Evolutionary conservation across 495 filamentous ascomycete genomes (phyloP).

Genomic region (Trichoderma virens): DNA sequence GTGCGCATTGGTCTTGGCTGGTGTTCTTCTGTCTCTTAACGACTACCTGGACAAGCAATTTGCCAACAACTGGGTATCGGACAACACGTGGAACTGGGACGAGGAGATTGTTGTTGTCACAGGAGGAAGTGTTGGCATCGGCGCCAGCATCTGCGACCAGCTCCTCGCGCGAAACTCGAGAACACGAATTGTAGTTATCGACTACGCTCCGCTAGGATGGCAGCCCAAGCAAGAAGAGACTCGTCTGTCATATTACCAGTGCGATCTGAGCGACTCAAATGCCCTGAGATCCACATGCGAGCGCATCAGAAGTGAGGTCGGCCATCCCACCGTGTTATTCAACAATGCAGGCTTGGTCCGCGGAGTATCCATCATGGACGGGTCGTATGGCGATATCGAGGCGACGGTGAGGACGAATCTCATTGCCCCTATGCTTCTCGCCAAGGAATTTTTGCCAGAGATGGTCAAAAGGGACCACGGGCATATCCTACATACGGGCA

Average conservation of each 20-base stretch:
- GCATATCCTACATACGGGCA: constrained; percentile 50
- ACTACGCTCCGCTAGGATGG: constrained; percentile 27
- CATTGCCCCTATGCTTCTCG: constrained; percentile 49
- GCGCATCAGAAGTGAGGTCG: constrained; percentile 39
- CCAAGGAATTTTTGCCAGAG: constrained; percentile 53
- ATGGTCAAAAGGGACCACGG: constrained; percentile 56
- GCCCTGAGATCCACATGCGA: constrained; percentile 30
- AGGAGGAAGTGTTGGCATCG: constrained; percentile 52
- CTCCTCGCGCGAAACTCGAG: constrained; percentile 33
- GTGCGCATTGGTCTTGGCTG: not conserved
- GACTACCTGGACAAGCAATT: constrained; percentile 20
- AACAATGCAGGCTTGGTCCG: constrained; percentile 55
- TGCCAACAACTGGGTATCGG: constrained; percentile 22
- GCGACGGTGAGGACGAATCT: constrained; percentile 37
- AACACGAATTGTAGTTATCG: constrained; percentile 37
- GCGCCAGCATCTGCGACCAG: constrained; percentile 39
- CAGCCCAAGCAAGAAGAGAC: constrained; percentile 11
- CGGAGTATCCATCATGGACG: constrained; percentile 24
- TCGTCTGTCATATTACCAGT: constrained; percentile 15
- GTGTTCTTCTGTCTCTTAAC: constrained; percentile 18
- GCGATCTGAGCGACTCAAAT: constrained; percentile 19
- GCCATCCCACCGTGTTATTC: constrained; percentile 46
- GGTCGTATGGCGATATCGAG: constrained; percentile 19
- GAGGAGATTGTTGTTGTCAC: constrained; percentile 50
- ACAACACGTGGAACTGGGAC: constrained; percentile 11